Conservation (phyloP, 1,284 basidiomycete genomes). For the Cerrena zonata region DNA sequence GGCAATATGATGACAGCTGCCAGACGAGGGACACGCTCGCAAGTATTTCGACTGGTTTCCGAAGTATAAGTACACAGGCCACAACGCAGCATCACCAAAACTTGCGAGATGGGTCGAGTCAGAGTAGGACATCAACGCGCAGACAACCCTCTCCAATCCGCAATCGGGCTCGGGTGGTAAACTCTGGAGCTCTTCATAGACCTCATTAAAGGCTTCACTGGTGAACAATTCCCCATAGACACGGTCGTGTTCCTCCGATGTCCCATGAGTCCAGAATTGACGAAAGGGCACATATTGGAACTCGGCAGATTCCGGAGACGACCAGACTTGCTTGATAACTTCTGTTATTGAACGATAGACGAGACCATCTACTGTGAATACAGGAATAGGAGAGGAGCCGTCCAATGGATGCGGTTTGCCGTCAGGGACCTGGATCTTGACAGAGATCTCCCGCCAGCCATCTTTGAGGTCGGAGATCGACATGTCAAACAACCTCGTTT, state of each 20-base stretch:
- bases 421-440: slow-evolving; percentile 4
- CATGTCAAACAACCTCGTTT: slow-evolving; percentile 1
- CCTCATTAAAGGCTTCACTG: slow-evolving; percentile 1
- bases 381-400: slow-evolving; percentile 1
- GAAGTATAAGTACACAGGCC: slow-evolving; percentile 35
- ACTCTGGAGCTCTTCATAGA: not conserved
- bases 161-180: not conserved
- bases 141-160: slow-evolving; percentile 20
- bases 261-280: slow-evolving; percentile 1
- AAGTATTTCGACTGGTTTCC: slow-evolving; percentile 34
- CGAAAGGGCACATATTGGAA: slow-evolving; percentile 4
- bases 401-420: not conserved
- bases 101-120: slow-evolving; percentile 32
- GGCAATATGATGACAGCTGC: slow-evolving; percentile 29
- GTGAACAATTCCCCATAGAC: slow-evolving; percentile 5
- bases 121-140: slow-evolving; percentile 31
- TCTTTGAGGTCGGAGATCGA: not conserved
- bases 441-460: slow-evolving; percentile 1
- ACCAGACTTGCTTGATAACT: slow-evolving; percentile 1
- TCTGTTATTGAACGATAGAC: not conserved
- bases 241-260: not conserved
- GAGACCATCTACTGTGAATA: slow-evolving; percentile 2
- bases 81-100: slow-evolving; percentile 30
- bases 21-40: slow-evolving; percentile 16
- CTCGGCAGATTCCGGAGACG: not conserved